A percentile compares a stretch with the other conserved stretches of the same genome.
These are phyloP conservation scores for Sclerotinia minor DNA, from an alignment of 2,329 filamentous ascomycete species.

Conservation along the genomic window DNA sequence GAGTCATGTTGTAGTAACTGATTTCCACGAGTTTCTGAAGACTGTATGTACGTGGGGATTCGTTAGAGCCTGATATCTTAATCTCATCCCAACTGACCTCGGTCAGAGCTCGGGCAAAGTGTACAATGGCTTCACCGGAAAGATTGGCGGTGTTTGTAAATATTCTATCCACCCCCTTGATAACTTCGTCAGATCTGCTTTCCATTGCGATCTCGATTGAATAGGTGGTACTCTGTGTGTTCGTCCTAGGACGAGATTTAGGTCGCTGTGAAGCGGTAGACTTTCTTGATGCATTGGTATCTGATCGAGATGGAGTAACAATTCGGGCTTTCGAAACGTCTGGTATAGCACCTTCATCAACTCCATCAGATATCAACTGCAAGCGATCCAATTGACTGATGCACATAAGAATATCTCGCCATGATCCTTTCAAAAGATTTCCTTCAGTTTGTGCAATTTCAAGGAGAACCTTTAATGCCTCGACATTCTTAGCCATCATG, in stretches of 20 bases:
- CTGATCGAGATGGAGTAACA: conserved; percentile 55
- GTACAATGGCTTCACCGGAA: conserved; percentile 89
- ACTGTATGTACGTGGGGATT: conserved; percentile 94
- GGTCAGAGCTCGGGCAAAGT: conserved; percentile 88
- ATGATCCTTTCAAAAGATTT: conserved; percentile 83
- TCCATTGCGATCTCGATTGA: conserved; percentile 84
- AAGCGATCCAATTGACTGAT: conserved; percentile 94
- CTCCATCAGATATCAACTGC: conserved; percentile 90
- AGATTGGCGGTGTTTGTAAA: conserved; percentile 96
- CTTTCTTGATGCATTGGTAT: conserved; percentile 59
- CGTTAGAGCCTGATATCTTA: conserved; percentile 92
- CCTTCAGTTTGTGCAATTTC: conserved; percentile 93
- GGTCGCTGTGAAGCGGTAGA: conserved; percentile 60
- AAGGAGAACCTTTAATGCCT: conserved; percentile 86
- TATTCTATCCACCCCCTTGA: conserved; percentile 90
- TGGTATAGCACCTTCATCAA: conserved; percentile 88
- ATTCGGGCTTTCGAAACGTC: conserved; percentile 86
- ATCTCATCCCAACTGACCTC: conserved; percentile 99
- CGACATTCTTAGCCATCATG: conserved; percentile 94
- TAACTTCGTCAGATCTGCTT: conserved; percentile 87
- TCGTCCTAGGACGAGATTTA: conserved; percentile 52
- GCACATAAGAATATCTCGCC: conserved; percentile 93
- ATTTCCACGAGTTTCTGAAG: conserved; percentile 98
- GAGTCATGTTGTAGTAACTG: conserved; percentile 99
- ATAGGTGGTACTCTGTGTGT: conserved; percentile 50